Percentiles rank a stretch among this genome's conserved stretches.
These are phyloP conservation scores for Colletotrichum plurivorum DNA, from an alignment of 2,329 filamentous ascomycete species.

Conservation along the genomic window DNA sequence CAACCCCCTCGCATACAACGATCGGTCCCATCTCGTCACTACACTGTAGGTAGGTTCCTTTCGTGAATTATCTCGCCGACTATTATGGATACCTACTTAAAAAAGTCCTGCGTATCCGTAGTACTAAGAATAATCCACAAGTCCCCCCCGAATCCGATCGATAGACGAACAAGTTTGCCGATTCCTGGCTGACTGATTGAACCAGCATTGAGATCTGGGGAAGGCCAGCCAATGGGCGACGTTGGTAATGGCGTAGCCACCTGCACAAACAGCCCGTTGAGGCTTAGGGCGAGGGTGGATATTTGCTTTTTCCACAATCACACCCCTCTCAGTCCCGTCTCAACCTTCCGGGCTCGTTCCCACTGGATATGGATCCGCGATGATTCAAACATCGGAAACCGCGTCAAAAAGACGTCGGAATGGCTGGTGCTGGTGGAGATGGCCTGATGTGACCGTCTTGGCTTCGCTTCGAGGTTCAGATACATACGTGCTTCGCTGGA, in stretches of 20 bases:
- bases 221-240: conserved; percentile 26
- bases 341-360: conserved; percentile 11
- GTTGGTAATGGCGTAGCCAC: conserved; percentile 15
- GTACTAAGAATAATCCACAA: conserved; percentile 9
- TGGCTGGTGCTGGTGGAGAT: conserved; percentile 9
- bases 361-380: conserved; percentile 23
- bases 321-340: conserved; percentile 8
- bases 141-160: conserved; percentile 20
- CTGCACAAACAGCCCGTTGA: conserved; percentile 24
- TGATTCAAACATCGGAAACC: conserved; percentile 16
- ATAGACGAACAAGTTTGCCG: conserved; percentile 24
- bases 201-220: conserved; percentile 29
- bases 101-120: too few species aligned
- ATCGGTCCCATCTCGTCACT: too few species aligned
- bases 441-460: conserved; percentile 14
- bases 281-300: conserved; percentile 23
- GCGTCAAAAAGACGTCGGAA: conserved; percentile 25
- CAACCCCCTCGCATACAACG: too few species aligned
- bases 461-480: background rate
- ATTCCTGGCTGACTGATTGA: conserved; percentile 2
- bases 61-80: too few species aligned
- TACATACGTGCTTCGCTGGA: background rate
- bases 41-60: too few species aligned
- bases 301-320: conserved; percentile 12
- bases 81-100: too few species aligned